phyloP scores from a whole-genome alignment of 352 stramenopile species.

The Poterioochromonas sp. region DNA sequence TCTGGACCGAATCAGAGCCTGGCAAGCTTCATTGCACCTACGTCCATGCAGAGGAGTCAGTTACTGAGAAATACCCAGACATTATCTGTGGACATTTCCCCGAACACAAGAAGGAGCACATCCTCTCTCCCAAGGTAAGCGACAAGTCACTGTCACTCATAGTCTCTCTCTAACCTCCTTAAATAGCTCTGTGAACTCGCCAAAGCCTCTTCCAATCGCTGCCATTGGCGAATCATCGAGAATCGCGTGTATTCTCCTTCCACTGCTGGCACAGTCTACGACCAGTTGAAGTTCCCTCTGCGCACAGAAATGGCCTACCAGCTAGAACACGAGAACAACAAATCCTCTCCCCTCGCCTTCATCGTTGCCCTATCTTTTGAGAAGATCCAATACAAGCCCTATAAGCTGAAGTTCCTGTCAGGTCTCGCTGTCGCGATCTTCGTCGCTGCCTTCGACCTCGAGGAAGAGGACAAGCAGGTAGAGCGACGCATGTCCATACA shows the following conservation, averaged over 20 bases:
- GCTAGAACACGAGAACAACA: background rate
- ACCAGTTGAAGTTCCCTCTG: background rate
- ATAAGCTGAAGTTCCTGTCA: background rate
- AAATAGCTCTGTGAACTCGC: background rate
- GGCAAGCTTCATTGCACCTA: background rate
- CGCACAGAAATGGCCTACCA: background rate
- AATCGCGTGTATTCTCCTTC: background rate
- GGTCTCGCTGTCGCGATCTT: background rate
- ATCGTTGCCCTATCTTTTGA: background rate
- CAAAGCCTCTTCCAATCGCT: background rate
- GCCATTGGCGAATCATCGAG: background rate
- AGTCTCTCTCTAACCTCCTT: background rate
- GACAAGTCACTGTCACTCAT: background rate
- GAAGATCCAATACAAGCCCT: background rate
- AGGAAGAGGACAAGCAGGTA: background rate
- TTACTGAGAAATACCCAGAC: background rate
- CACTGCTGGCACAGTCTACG: background rate
- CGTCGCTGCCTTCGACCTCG: background rate
- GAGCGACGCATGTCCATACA: too few species aligned
- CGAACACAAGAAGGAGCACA: background rate
- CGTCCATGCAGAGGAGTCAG: background rate
- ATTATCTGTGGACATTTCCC: conserved; percentile 2
- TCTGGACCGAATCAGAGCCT: background rate
- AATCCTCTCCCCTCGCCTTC: background rate
- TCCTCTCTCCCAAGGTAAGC: conserved; percentile 3